Conservation (phyloP, 2,329 filamentous ascomycete genomes). For the Phialocephala subalpina region DNA sequence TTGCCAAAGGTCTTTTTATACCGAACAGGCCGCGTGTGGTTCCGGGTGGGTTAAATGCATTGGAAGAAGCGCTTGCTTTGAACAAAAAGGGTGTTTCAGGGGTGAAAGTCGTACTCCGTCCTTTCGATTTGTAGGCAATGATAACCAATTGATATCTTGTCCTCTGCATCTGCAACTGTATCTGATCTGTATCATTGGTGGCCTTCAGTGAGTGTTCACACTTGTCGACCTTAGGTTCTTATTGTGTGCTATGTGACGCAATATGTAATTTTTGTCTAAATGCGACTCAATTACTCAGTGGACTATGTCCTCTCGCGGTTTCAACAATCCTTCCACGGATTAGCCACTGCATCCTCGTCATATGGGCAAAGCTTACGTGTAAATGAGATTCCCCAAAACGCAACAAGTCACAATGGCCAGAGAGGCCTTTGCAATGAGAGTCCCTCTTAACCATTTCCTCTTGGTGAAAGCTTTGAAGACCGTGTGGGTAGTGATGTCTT, state of each 20-base stretch:
- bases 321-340: not conserved
- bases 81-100: constrained; percentile 44
- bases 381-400: not conserved
- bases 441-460: not conserved
- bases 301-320: not conserved
- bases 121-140: not conserved
- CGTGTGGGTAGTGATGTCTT: not conserved
- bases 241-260: too few species aligned
- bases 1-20: constrained; percentile 3
- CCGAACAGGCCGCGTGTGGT: not conserved
- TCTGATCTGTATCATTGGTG: too few species aligned
- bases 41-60: constrained; percentile 14
- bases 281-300: not conserved
- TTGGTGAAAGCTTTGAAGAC: not conserved
- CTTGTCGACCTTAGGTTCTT: too few species aligned
- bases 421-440: not conserved
- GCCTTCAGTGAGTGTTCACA: too few species aligned
- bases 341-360: not conserved
- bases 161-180: too few species aligned
- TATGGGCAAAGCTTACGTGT: not conserved
- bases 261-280: not conserved
- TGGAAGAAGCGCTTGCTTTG: constrained; percentile 32
- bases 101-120: constrained; percentile 39
- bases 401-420: not conserved
- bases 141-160: too few species aligned